phyloP scores from a whole-genome alignment of 129 eudicot species.

The carrot (Daucus carota) region DH1_v3.0 NC_030381.2:31312501-31313000 shows the following conservation, averaged over 20 bases:
- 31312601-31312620: conserved; percentile 23
- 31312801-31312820: not conserved
- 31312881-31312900: too few relatives aligned
- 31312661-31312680: not conserved
- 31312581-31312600: conserved; percentile 25
- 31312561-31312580: conserved; percentile 20
- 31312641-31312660: conserved; percentile 6
- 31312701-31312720: not conserved
- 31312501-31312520: not conserved
- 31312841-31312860: too few relatives aligned
- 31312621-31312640: conserved; percentile 26
- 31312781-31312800: not conserved
- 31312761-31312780: not conserved
- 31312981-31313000: not conserved
- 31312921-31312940: not conserved
- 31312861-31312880: too few relatives aligned
- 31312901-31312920: too few relatives aligned
- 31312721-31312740: not conserved
- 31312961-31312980: not conserved
- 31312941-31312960: not conserved
- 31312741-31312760: not conserved
- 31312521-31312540: not conserved
- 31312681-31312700: not conserved
- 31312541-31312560: not conserved
- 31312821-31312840: not conserved